These are phyloP conservation scores for Leishmania arabica DNA, from an alignment of 208 protist species.

Conservation along the genomic window DNA sequence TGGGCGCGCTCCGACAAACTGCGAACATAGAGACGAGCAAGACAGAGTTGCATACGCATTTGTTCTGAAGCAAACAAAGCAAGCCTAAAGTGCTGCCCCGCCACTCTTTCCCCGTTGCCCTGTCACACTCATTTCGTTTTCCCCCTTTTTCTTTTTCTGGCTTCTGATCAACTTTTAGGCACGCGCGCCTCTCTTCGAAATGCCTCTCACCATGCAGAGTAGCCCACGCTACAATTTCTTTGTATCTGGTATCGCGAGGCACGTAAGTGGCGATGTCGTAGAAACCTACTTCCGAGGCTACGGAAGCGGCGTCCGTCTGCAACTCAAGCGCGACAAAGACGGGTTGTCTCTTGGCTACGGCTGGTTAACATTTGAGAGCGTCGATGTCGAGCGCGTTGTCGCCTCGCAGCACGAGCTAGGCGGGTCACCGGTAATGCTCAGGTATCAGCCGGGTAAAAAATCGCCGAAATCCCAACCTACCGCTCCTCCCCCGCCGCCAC, in stretches of 20 bases:
- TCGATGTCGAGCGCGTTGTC: conserved; percentile 12
- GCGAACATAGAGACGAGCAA: background rate
- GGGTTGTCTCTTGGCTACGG: conserved; percentile 70
- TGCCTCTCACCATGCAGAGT: background rate
- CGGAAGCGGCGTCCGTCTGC: conserved; percentile 29
- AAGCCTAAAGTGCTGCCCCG: background rate
- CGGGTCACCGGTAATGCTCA: conserved; percentile 4
- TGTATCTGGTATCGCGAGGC: conserved; percentile 52
- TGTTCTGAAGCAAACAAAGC: background rate
- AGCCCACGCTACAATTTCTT: conserved; percentile 34
- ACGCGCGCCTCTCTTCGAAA: background rate
- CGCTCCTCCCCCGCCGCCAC: background rate
- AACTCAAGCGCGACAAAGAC: conserved; percentile 37
- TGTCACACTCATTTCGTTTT: background rate
- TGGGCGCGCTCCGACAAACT: background rate
- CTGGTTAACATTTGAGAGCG: conserved; percentile 42
- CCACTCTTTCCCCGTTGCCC: background rate
- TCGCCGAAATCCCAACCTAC: background rate
- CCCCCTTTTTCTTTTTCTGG: background rate
- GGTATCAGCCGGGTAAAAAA: background rate
- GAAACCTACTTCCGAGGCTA: conserved; percentile 49
- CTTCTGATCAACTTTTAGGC: background rate
- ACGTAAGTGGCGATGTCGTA: conserved; percentile 43
- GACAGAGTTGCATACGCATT: background rate
- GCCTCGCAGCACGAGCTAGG: conserved; percentile 9